Evolutionary conservation across 768 basidiomycete genomes (phyloP), one percentile per base, ranked within the genome.

Genomic region (Collybiopsis luxurians): DNA sequence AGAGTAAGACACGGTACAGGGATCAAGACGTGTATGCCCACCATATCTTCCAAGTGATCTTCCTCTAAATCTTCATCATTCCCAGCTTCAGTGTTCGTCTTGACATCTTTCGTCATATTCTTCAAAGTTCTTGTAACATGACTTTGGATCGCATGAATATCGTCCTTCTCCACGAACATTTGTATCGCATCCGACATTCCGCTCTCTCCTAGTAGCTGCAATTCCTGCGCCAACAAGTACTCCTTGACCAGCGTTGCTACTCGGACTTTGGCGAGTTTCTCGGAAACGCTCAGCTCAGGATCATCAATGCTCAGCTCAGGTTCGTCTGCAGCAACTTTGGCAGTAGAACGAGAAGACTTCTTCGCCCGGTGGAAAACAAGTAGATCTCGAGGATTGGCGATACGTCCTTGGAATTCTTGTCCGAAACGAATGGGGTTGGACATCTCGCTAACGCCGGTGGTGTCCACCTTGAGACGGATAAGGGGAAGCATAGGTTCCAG

Each of bases 391-490:
- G 97, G 96, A 67, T 99, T 99, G 11, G 97, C 97, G 34, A 98
- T 81, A 21, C 81, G 82, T 1, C 92, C 92, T 61, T 87, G 83
- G 70, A 98, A 98, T 68, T 96, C 92, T 68, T 96, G 95, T 1
- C 97, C 96, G 68, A 99, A 97, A 10, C 97, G 89, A 51, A 96
- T 89, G 23, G 96, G 95, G 69, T 99, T 99, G 53, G 90, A 93
- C 74, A 93, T 93, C 64, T 92, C 90, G 56, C 84, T 85, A 7
- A 94, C 90, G 42, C 89, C 91, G 0, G 95, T 92, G 0, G 93
- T 95, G 67, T 96, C 93, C 17, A 89, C 92, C 77, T 92, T 95
- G 17, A 97, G 77, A 12, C 95, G 83, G 47, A 97, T 75, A 46
- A 97, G 83, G 1, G 95, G 96, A 10, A 98, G 81, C 87, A 96